Conservation (phyloP, 139 green algal species). For the Spirogloea muscicola region DNA sequence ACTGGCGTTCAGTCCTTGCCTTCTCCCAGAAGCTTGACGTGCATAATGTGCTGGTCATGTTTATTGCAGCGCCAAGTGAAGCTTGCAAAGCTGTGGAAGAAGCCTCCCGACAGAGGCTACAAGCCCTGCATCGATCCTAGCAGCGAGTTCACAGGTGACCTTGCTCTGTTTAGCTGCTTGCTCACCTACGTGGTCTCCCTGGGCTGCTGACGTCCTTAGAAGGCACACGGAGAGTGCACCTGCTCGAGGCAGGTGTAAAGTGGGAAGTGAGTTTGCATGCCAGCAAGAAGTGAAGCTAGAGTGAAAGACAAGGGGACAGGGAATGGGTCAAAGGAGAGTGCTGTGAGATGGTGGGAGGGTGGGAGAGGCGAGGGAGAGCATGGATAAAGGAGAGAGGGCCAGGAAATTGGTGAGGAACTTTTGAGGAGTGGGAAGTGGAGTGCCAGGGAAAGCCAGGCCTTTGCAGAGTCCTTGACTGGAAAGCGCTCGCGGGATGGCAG, state of each 20-base stretch:
- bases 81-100: slow-evolving; percentile 6
- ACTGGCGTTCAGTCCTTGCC: too few species aligned
- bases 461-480: neutral
- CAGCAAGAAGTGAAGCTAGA: too few species aligned
- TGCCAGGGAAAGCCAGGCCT: neutral
- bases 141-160: slow-evolving; percentile 7
- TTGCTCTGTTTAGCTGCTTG: neutral
- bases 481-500: neutral
- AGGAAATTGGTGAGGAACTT: neutral
- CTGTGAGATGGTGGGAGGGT: too few species aligned
- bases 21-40: too few species aligned
- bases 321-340: too few species aligned
- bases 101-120: neutral
- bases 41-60: too few species aligned
- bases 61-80: too few species aligned
- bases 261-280: neutral
- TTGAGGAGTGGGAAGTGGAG: neutral
- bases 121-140: slow-evolving; percentile 7
- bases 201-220: neutral
- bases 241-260: neutral
- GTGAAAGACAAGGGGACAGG: neutral
- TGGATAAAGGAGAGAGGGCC: too few species aligned
- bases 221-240: neutral
- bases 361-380: too few species aligned
- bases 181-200: neutral